Evolutionary conservation across 495 filamentous ascomycete species (phyloP).

Genomic region (Penicillium chermesinum): DNA sequence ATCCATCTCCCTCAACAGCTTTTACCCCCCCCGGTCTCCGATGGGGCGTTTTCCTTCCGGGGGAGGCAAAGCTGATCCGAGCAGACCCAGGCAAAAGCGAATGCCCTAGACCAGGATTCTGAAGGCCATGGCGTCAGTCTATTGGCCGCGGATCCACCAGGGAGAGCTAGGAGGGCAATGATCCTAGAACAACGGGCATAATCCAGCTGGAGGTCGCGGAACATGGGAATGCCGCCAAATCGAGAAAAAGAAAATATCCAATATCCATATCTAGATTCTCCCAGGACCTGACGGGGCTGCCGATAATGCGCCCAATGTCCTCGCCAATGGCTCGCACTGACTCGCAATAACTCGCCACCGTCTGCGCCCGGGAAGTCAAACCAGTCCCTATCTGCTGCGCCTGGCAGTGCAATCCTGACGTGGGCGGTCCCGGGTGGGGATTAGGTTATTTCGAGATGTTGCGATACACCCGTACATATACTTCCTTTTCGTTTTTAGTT

Average conservation of each 20-base stretch:
- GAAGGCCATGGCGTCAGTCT: background rate
- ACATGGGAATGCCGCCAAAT: conserved; percentile 9
- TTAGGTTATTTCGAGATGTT: background rate
- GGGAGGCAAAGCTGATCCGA: background rate
- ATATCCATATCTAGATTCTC: no score
- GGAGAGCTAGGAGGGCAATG: conserved; percentile 2
- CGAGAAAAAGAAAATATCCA: conserved; percentile 4
- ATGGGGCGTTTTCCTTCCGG: background rate
- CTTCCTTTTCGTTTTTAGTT: background rate
- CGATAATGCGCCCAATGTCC: conserved; percentile 5
- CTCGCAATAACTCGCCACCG: no score
- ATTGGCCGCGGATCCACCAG: conserved; percentile 8
- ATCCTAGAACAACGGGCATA: conserved; percentile 25
- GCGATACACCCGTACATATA: background rate
- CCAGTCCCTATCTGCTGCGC: no score
- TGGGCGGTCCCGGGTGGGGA: no score
- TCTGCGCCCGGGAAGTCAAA: conserved; percentile 5
- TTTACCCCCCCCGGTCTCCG: background rate
- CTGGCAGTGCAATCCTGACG: no score
- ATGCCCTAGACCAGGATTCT: conserved; percentile 5
- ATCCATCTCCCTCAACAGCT: background rate
- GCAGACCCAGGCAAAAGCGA: no score
- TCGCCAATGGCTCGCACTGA: conserved; percentile 15
- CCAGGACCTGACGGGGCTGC: no score
- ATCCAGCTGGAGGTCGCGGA: conserved; percentile 8